Conservation (phyloP, 306 rosid species). For the Pachyrhizus erosus region DNA sequence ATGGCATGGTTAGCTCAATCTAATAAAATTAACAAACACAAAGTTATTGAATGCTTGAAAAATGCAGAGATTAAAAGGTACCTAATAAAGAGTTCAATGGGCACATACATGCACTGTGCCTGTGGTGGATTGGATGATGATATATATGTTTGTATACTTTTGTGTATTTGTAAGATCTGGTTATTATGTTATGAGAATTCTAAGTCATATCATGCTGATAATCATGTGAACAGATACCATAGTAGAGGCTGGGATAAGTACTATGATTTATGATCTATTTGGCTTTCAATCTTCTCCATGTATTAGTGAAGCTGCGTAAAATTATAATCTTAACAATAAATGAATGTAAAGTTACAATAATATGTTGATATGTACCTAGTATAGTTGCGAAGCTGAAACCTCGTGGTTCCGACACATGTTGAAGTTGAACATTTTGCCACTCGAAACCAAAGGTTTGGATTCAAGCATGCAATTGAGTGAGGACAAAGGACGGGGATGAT, state of each 20-base stretch:
- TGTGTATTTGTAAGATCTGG: background rate
- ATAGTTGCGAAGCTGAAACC: background rate
- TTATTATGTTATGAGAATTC: background rate
- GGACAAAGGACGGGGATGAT: background rate
- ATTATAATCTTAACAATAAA: background rate
- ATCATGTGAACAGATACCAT: background rate
- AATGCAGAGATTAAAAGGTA: background rate
- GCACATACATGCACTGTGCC: background rate
- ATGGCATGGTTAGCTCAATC: conserved; percentile 13
- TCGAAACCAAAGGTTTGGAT: background rate
- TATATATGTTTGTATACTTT: background rate
- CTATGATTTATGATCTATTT: background rate
- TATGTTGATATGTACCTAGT: background rate
- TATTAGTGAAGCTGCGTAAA: background rate
- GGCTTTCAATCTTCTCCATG: background rate
- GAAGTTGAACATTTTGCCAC: too few species aligned
- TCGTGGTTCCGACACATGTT: background rate
- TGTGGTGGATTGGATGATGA: background rate
- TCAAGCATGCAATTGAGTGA: background rate
- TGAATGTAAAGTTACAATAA: background rate
- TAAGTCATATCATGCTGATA: background rate
- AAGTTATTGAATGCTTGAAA: background rate
- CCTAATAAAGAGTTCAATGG: conserved; percentile 13
- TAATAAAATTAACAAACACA: background rate
- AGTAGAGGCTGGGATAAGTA: background rate